These are phyloP conservation scores for Solanum chmielewskii DNA, from an alignment of 257 asterid species.

Conservation along the genomic window DNA sequence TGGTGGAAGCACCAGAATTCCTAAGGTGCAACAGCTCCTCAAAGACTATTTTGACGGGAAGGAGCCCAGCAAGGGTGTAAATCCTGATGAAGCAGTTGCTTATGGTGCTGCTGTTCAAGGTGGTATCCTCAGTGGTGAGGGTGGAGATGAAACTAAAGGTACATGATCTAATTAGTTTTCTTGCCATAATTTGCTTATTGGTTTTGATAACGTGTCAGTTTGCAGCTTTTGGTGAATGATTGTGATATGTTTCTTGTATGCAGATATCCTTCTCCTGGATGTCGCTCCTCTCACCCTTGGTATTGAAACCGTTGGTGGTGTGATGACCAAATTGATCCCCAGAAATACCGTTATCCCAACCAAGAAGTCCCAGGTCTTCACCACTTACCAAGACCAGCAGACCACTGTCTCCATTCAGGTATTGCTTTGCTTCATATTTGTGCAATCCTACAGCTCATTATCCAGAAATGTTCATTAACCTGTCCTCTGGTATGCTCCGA, in stretches of 20 bases:
- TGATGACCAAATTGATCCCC: conserved; percentile 97
- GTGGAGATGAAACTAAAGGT: conserved; percentile 97
- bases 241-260: background rate
- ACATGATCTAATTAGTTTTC: background rate
- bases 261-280: conserved; percentile 91
- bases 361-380: conserved; percentile 89
- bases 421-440: background rate
- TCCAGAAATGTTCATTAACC: background rate
- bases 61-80: conserved; percentile 94
- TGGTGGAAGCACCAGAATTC: conserved; percentile 98
- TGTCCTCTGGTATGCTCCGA: background rate
- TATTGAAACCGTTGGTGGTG: conserved; percentile 97
- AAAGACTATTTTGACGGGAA: conserved; percentile 86
- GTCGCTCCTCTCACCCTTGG: conserved; percentile 95
- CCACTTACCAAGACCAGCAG: conserved; percentile 98
- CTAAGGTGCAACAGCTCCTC: conserved; percentile 83
- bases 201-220: background rate
- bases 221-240: background rate
- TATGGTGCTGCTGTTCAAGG: conserved; percentile 98
- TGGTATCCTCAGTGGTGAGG: conserved; percentile 91
- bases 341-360: conserved; percentile 94
- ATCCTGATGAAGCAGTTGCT: conserved; percentile 98
- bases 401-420: conserved; percentile 91
- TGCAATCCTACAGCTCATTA: background rate
- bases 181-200: background rate